Percentiles rank a stretch among this genome's conserved stretches.
Evolutionary conservation across 23 red algal species (phyloP).

Genomic region (Gracilariopsis chorda): DNA sequence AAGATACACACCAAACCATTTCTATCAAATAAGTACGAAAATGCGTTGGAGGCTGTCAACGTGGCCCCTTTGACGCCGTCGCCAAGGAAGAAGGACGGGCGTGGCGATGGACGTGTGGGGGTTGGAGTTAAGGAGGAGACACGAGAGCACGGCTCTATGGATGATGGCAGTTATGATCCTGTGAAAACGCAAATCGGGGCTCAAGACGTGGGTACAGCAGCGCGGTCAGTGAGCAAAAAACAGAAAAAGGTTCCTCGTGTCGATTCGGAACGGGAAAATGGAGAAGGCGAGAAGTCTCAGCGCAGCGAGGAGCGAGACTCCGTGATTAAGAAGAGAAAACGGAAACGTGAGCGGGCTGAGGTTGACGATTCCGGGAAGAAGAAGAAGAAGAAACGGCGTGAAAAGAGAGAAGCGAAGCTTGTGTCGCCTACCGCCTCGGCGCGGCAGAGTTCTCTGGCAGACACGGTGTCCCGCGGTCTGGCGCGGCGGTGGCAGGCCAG

Average conservation of each 20-base stretch:
- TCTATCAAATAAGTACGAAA: background rate
- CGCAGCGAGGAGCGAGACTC: background rate
- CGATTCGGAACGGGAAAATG: no score
- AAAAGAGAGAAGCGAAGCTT: background rate
- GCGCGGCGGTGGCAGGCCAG: background rate
- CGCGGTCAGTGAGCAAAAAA: no score
- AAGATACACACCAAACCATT: background rate
- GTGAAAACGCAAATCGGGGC: background rate
- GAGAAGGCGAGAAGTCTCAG: background rate
- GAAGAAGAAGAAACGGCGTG: constrained; percentile 8
- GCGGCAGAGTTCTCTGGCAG: background rate
- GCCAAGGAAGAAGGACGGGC: background rate
- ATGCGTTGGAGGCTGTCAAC: background rate
- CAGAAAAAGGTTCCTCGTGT: no score
- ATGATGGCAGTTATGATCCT: background rate
- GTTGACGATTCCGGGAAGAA: background rate
- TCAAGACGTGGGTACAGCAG: no score
- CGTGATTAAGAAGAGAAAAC: background rate
- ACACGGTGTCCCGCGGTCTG: background rate
- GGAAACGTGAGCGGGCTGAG: background rate
- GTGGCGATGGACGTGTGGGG: background rate
- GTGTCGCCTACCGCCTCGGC: no score
- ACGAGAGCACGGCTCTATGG: background rate
- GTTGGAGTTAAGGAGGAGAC: background rate
- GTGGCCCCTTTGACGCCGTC: background rate